Base-by-base conservation (phyloP, 129 eudicot genomes). In the Escallonia herrerae region DNA sequence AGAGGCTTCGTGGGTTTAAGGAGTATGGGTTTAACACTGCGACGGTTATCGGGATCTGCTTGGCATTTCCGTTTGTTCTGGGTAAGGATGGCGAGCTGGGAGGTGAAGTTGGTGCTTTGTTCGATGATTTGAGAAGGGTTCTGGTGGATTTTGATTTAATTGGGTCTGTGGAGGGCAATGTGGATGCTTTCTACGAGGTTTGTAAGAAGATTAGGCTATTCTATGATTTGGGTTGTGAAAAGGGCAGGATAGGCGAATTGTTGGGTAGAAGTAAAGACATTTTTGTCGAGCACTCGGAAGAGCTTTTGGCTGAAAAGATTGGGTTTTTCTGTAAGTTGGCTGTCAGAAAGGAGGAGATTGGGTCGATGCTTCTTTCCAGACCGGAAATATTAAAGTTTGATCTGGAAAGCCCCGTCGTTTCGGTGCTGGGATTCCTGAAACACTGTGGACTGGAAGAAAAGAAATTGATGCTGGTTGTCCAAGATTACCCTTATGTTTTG, bases 191-290 rank as follows among this genome's bases (percentile, higher is more conserved):
- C 80, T 69, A 66, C 65, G 84, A 68, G 48, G 64, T 90, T 67
- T 86, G 95, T 69, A 86, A 81, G 73, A 90, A 90, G 74, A 79
- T 90, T 65, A 56, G 60, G 66, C 9, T 83, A 43, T 86, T 90
- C 79, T 86, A 77, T 43, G 74, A 83, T 37, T 66, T 90, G 70
- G 86, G 81, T 74, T 77, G 85, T 38, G 70, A 43, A 72, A 79
- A 76, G 57, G 76, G 70, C 8, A 77, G 75, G 68, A 11, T 86
- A 2, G 85, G 86, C 7, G 84, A 83, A 40, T 62, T 76, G 73
- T 73, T 86, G 72, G 90, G 79, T 50, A 72, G 65, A 67, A 71
- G 74, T 48, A 86, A 72, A 64, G 58, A 63, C 42, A 59, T 86
- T 70, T 83, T 90, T 58, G 12, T 83, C 60, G 81, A 77, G 41